Base-by-base conservation (phyloP, 2,329 filamentous ascomycete species). In the Apiospora arundinis region DNA sequence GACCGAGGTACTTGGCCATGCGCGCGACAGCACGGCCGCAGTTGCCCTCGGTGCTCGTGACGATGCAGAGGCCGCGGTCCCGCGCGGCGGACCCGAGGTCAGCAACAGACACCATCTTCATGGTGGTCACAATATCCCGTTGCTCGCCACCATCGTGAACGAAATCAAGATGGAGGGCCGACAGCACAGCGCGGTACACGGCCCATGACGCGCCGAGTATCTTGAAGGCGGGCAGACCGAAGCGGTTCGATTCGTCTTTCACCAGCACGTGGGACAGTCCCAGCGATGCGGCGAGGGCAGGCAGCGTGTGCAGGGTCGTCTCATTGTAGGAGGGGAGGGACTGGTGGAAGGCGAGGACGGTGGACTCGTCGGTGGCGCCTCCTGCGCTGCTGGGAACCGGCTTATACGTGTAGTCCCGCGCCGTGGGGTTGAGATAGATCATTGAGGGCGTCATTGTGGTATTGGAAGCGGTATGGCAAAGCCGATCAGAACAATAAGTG, bases 191-290 rank as follows among this genome's bases (percentile, higher is more conserved):
- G 8, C 88, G 86, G 75, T 89, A 91, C 3, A 88, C 86, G 0
- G 89, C 92, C 92, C 92, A 95, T 0, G 91, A 93, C 0, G 93
- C 93, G 25, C 93, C 93, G 0, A 95, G 86, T 63, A 95, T 93
- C 80, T 96, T 96, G 85, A 95, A 95, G 0, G 92, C 88, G 0
- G 92, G 92, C 1, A 95, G 84, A 0, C 91, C 90, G 48, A 94
- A 89, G 6, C 93, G 87, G 69, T 82, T 84, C 40, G 88, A 90
- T 79, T 95, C 93, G 75, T 95, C 89, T 77, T 95, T 95, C 74
- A 95, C 77, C 48, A 91, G 85, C 4, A 95, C 83, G 6, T 85
- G 82, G 0, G 81, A 80, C 14, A 93, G 81, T 0, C 87, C 87
- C 0, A 94, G 79, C 18, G 90, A 85, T 2, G 82, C 74, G 0